Base-by-base conservation (phyloP, 2,329 filamentous ascomycete genomes). In the Claviceps quebecensis region DNA sequence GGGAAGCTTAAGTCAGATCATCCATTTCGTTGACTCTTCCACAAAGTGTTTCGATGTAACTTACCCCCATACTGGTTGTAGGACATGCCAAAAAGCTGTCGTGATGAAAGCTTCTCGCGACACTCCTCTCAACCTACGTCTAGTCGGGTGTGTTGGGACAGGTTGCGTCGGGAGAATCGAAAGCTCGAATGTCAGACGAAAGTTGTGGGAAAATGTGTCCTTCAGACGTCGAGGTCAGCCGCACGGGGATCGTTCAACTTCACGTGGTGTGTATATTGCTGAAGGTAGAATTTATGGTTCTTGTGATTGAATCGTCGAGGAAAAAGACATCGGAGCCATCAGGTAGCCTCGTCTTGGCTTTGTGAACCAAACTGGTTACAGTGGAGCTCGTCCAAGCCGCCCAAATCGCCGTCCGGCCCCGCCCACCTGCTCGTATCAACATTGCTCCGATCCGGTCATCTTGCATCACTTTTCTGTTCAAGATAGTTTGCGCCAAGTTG, bases 31-130 rank as follows among this genome's bases (percentile, higher is more conserved):
- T 11, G n/a, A 34, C 40, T 14, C 5, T 1, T 11, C 23, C 16
- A 43, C 7, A 2, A 17, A n/a, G 5, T 14, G 16, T 14, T 1
- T 29, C 14, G 14, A 26, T 14, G 9, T 17, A 16, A 61, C 67
- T 57, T 62, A 76, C 74, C 73, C 69, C 76, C 76, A 56, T 81
- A 81, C n/a, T 75, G 76, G 60, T 80, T 79, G 64, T 80, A 81
- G 17, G 77, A 69, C 77, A 81, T 81, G 53, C 44, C 54, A 50
- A 50, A 50, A 49, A 51, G 50, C 17, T 39, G 52, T 29, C 16
- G 52, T 22, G 36, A 41, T 29, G 8, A 19, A 23, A 29, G 16
- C 19, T 45, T 19, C 46, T 23, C 17, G 26, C 26, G 26, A 29
- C 26, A 29, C 26, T 47, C 29, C 22, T 23, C n/a, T 19, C 3